Evolutionary conservation across 2,329 filamentous ascomycete species (phyloP), one percentile per base, ranked within the genome.

Genomic region (Diaporthe australafricana): DNA sequence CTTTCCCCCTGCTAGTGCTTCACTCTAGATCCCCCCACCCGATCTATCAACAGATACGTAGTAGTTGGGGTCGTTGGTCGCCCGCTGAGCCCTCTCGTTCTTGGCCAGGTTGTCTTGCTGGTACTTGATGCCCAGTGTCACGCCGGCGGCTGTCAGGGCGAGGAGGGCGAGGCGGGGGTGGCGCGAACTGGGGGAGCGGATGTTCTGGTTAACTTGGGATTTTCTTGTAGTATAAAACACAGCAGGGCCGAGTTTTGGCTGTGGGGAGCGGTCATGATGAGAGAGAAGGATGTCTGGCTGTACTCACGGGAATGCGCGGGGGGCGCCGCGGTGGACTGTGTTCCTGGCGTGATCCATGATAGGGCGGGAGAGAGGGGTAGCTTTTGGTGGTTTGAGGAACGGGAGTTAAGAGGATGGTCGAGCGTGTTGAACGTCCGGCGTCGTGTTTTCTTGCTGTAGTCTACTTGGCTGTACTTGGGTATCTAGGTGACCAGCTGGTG

Each of bases 41-140:
- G 86, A 88, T 30, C 87, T 83, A 69, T 88, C 86, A 70, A 88
- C 86, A 70, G 82, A 85, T 70, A 88, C 86, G 77, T 87, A 86
- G 63, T 84, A 80, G 73, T 83, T 83, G 30, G 80, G 80, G 5
- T 78, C 76, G 47, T 79, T 78, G 70, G 75, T 75, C 38, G 78
- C 80, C 76, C 80, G 81, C 79, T 86, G 84, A 48, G 81, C 82
- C 40, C 79, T 72, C 75, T 87, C 85, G 79, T 87, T 87, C 70
- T 80, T 78, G 48, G 77, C 79, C 35, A 85, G 74, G 5, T 80
- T 78, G 38, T 78, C 74, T 40, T 83, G 79, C 50, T 81, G 77
- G 77, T 84, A 84, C 68, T 79, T 78, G 71, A 81, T 77, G 68
- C 74, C 75, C 30, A 78, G 63, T 65, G 74, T 77, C 16, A 78